Conservation (phyloP, 73 alveolate genomes). For the Uronychia binucleata region DNA sequence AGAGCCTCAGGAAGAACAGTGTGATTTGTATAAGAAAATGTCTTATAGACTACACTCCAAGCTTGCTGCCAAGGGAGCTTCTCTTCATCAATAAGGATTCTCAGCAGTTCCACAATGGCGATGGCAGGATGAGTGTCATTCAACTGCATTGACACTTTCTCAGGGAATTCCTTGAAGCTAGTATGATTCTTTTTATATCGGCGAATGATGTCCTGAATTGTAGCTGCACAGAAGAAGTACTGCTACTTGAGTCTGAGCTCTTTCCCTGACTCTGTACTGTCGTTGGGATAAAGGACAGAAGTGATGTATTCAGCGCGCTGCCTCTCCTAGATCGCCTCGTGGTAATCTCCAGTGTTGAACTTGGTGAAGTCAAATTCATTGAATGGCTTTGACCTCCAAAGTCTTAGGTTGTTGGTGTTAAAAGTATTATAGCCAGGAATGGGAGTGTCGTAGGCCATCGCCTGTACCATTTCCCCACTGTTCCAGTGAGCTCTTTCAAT, state of each 20-base stretch:
- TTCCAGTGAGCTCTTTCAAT: constrained; percentile 87
- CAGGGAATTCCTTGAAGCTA: constrained; percentile 80
- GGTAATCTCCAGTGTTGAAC: constrained; percentile 90
- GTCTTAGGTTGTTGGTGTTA: constrained; percentile 95
- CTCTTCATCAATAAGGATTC: constrained; percentile 85
- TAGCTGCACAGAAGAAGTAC: constrained; percentile 98
- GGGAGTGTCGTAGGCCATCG: constrained; percentile 99
- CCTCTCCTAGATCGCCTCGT: constrained; percentile 87
- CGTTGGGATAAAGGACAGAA: constrained; percentile 99
- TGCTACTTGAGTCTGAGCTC: constrained; percentile 98
- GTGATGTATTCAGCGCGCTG: constrained; percentile 97
- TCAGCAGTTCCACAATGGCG: constrained; percentile 83
- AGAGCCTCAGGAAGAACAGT: constrained; percentile 95
- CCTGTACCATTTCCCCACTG: constrained; percentile 97
- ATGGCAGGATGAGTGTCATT: constrained; percentile 96
- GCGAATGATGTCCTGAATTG: constrained; percentile 87
- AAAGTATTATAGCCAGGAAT: constrained; percentile 98
- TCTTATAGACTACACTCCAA: constrained; percentile 70
- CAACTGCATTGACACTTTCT: constrained; percentile 73
- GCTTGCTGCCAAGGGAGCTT: constrained; percentile 78
- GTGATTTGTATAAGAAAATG: constrained; percentile 91
- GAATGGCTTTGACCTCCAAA: constrained; percentile 94
- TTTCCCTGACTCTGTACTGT: constrained; percentile 91
- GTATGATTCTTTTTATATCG: constrained; percentile 72
- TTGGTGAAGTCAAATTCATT: constrained; percentile 90